These are phyloP conservation scores for Globisporangium nodosum DNA, from an alignment of 352 stramenopile species.

Conservation along the genomic window DNA sequence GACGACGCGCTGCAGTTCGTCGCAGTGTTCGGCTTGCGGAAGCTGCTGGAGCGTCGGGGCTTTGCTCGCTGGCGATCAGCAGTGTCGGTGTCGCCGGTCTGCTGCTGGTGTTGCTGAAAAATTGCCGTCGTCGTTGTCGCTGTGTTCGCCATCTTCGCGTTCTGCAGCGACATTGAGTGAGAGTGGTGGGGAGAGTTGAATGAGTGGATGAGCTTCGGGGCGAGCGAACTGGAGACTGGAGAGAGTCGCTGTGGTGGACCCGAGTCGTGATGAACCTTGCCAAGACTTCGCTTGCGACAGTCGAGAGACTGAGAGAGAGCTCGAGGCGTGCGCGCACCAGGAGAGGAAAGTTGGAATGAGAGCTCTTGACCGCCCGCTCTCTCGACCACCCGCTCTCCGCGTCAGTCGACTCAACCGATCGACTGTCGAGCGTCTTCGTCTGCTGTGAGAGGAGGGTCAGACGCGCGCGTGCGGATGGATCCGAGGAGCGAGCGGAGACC, in stretches of 20 bases:
- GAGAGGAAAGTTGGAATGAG: background rate
- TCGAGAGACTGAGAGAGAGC: background rate
- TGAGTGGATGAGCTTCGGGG: background rate
- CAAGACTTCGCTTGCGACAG: background rate
- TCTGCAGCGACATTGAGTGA: background rate
- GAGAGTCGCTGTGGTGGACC: too few relatives aligned
- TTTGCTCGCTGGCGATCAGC: background rate
- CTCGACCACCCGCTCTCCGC: background rate
- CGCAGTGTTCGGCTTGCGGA: conserved; percentile 2
- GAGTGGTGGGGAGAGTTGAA: background rate
- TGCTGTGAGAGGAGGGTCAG: too few relatives aligned
- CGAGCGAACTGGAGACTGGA: background rate
- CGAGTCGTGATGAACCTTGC: background rate
- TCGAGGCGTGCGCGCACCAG: background rate
- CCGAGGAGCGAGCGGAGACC: too few relatives aligned
- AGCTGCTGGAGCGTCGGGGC: conserved; percentile 1
- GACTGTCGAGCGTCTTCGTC: too few relatives aligned
- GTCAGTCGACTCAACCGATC: too few relatives aligned
- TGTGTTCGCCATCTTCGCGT: background rate
- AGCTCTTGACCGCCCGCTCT: background rate
- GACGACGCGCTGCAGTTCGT: conserved; percentile 24
- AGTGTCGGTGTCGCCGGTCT: background rate
- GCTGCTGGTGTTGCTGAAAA: background rate
- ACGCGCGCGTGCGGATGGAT: too few relatives aligned
- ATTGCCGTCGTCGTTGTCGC: background rate